Conservation (phyloP, 208 protist species). For the Tritrichomonas foetus region DNA sequence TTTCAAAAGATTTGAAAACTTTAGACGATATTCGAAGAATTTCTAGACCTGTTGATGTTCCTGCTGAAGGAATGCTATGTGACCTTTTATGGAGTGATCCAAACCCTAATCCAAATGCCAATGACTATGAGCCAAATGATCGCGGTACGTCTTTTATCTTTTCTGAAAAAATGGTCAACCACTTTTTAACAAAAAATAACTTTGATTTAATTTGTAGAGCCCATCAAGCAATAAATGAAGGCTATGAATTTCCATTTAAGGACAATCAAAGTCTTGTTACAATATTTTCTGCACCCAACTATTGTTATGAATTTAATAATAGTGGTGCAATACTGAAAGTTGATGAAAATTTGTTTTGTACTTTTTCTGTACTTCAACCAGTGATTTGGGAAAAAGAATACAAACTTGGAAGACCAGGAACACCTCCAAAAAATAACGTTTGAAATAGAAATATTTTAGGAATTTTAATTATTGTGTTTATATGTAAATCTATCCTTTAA, state of each 20-base stretch:
- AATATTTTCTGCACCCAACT: conserved; percentile 99
- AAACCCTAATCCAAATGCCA: conserved; percentile 67
- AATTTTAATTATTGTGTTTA: no score
- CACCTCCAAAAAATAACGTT: no score
- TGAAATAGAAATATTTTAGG: no score
- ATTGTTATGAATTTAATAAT: conserved; percentile 98
- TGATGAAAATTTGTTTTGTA: conserved; percentile 63
- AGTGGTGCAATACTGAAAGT: conserved; percentile 83
- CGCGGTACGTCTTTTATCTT: conserved; percentile 96
- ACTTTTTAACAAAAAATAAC: conserved; percentile 95
- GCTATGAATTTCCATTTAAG: conserved; percentile 90
- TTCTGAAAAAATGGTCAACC: conserved; percentile 86
- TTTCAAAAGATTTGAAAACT: background rate
- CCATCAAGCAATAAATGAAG: conserved; percentile 79
- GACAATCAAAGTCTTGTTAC: conserved; percentile 95
- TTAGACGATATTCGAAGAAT: background rate
- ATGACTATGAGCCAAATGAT: conserved; percentile 90
- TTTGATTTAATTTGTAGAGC: conserved; percentile 97
- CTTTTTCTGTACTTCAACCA: conserved; percentile 46
- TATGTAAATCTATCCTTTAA: no score
- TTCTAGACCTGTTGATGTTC: background rate
- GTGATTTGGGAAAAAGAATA: background rate
- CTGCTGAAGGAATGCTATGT: conserved; percentile 80
- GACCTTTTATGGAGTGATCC: conserved; percentile 99
- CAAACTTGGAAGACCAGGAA: background rate